These are phyloP conservation scores for Bipolaris victoriae DNA, from an alignment of 2,329 filamentous ascomycete genomes.

Conservation along the genomic window DNA sequence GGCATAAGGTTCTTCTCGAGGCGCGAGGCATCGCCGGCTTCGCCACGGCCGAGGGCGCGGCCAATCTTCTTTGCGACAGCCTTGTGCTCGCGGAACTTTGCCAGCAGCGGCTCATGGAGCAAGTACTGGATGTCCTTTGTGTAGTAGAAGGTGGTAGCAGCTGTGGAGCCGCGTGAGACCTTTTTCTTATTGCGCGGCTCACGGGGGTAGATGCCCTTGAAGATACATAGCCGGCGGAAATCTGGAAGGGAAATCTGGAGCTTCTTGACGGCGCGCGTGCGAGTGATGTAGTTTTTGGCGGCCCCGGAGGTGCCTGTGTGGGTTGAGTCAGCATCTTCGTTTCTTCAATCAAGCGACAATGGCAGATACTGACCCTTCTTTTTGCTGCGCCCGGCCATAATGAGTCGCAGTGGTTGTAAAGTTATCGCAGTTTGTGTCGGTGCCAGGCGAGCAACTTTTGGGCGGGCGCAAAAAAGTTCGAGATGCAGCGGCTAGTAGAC, in stretches of 20 bases:
- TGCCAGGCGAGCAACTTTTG: conserved; percentile 18
- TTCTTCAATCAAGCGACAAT: accelerated
- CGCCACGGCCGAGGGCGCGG: conserved; percentile 86
- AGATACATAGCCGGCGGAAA: conserved; percentile 98
- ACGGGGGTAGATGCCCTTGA: conserved; percentile 98
- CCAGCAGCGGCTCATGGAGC: conserved; percentile 90
- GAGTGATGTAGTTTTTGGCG: conserved; percentile 97
- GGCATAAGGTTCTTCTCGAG: conserved; percentile 91
- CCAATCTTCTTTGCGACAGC: conserved; percentile 97
- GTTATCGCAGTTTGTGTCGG: conserved; percentile 6
- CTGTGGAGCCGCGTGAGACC: conserved; percentile 86
- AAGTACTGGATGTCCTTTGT: conserved; percentile 98
- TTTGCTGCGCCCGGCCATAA: conserved; percentile 48
- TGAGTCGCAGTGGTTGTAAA: conserved; percentile 5
- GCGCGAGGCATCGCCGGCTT: conserved; percentile 85
- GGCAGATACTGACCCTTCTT: conserved; percentile 66
- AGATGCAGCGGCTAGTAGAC: conserved; percentile 29
- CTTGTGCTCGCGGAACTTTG: conserved; percentile 97
- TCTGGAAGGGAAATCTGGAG: conserved; percentile 96
- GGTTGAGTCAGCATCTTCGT: conserved; percentile 22
- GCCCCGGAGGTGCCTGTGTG: conserved; percentile 76
- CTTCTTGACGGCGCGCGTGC: conserved; percentile 96
- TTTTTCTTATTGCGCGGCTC: conserved; percentile 98
- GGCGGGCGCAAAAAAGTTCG: conserved; percentile 41
- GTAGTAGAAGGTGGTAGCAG: conserved; percentile 89